A percentile compares a stretch with the other conserved stretches of the same genome.
Evolutionary conservation across 768 basidiomycete genomes (phyloP).

Genomic region (Coprinopsis marcescibilis): DNA sequence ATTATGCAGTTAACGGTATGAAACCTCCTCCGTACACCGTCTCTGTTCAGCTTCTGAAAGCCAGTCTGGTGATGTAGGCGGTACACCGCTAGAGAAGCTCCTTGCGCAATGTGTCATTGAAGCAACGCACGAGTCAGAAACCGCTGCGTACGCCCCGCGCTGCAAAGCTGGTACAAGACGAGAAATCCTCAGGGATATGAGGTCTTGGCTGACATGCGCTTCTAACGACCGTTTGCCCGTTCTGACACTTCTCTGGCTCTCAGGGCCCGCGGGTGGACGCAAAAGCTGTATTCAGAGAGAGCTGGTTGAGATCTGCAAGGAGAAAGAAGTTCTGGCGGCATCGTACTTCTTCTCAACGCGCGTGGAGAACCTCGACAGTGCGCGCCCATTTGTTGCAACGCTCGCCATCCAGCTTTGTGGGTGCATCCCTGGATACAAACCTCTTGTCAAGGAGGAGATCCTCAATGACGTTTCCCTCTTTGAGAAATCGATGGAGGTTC

Average conservation of each 20-base stretch:
- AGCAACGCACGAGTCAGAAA: neutral
- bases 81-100: too few species aligned
- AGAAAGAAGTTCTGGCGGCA: neutral
- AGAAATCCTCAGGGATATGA: neutral
- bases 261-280: constrained; percentile 2
- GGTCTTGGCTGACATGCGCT: too few species aligned
- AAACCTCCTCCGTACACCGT: too few species aligned
- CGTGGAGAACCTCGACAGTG: neutral
- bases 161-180: neutral
- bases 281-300: constrained; percentile 2
- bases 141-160: neutral
- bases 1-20: too few species aligned
- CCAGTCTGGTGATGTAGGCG: too few species aligned
- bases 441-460: neutral
- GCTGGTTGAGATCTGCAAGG: neutral
- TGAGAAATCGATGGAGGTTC: neutral
- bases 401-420: neutral
- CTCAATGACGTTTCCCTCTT: neutral
- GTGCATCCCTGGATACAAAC: neutral
- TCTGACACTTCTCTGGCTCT: neutral
- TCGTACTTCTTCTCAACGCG: constrained; percentile 6
- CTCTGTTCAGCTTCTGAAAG: too few species aligned
- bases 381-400: neutral
- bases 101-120: too few species aligned
- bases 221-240: neutral